These are phyloP conservation scores for Fusarium staphyleae DNA, from an alignment of 2,329 filamentous ascomycete species.

Conservation along the genomic window DNA sequence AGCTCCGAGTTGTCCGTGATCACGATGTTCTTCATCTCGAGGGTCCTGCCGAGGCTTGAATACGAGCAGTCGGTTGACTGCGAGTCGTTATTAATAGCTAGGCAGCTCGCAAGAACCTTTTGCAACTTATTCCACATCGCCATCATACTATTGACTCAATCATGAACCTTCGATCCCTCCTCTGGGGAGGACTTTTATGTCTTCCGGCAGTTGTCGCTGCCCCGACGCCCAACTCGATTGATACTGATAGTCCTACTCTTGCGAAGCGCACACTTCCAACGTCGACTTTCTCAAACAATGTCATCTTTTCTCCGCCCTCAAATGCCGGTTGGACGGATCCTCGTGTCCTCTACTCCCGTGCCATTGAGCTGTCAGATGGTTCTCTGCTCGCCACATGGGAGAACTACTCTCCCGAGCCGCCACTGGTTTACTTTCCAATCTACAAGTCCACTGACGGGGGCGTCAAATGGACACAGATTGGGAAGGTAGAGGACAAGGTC, in stretches of 20 bases:
- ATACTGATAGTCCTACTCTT: constrained; percentile 8
- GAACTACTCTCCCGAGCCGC: constrained; percentile 64
- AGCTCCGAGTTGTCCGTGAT: no score
- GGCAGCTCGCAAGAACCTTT: no score
- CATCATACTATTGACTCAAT: not conserved
- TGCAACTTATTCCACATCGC: no score
- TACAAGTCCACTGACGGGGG: constrained; percentile 61
- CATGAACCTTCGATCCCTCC: constrained; percentile 24
- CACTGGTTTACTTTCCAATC: constrained; percentile 62
- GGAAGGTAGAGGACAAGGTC: constrained; percentile 67
- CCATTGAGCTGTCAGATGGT: constrained; percentile 54
- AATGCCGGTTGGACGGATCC: constrained; percentile 51
- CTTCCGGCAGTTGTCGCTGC: constrained; percentile 27
- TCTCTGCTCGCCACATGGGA: constrained; percentile 62
- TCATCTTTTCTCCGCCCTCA: constrained; percentile 50
- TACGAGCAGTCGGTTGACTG: no score
- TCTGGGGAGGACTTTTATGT: constrained; percentile 28
- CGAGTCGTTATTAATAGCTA: no score
- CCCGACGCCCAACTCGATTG: constrained; percentile 15
- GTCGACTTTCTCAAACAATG: constrained; percentile 38
- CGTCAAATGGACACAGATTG: constrained; percentile 69
- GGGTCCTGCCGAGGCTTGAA: no score
- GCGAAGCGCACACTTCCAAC: constrained; percentile 24
- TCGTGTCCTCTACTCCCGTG: constrained; percentile 54
- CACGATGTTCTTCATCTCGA: no score